Evolutionary conservation across 805 yeast genomes (phyloP), one percentile per base, ranked within the genome.

Genomic region (Saccharomycopsis schoenii): DNA sequence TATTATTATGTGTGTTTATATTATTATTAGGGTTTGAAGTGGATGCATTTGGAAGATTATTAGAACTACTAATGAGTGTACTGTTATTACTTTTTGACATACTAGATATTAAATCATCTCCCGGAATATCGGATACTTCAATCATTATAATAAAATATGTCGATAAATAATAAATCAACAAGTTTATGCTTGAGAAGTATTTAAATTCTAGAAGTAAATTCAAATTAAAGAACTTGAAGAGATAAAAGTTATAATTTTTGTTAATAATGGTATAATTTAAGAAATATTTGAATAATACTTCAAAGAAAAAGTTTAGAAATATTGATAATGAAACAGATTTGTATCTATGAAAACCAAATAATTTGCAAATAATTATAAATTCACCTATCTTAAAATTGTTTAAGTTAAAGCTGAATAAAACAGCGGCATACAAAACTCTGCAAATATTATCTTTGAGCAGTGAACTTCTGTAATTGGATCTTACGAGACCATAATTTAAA

Each of bases 61-160:
- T 51, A 36, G 60, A 55, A 5, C 57, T 55, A 8, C 56, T n/a
- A n/a, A n/a, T 25, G 17, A 60, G 25, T 4, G 60, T 62, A 24
- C 57, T 42, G 41, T 57, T 29, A 60, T 34, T n/a, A 57, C 61
- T 4, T 25, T 43, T 42, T 57, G 60, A 29, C 59, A 55, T 17
- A 52, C 61, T 24, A 47, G 52, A 47, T 24, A 29, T 15, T 12
- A 37, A 57, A 24, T 21, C 60, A 51, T 14, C 51, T 17, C 50
- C 64, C 56, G 42, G 78, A 78, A 17, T 74, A 68, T 34, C 70
- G 66, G 17, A 69, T 66, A 63, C 73, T 71, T 79, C 79, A 76
- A n/a, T 71, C 68, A 47, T 47, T 6, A 47, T 47, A 25, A 47
- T 47, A n/a, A 47, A 47, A 47, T 47, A 47, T 12, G 52, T 47